Base-by-base conservation (phyloP, 805 yeast species). In the Barnettozyma salicaria region DNA sequence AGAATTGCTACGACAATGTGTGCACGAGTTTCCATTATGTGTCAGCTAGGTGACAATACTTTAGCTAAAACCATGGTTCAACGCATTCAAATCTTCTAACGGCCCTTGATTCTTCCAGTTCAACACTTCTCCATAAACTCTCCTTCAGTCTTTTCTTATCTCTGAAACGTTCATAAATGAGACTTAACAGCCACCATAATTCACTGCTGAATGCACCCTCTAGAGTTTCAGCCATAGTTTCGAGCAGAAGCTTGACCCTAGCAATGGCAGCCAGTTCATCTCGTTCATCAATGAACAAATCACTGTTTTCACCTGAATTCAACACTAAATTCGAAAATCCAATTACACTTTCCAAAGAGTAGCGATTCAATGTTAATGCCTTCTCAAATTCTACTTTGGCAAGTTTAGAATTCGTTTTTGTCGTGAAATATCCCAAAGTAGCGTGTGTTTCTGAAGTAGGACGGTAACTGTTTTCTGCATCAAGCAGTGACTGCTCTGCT, bases 401-500 rank as follows among this genome's bases (percentile, higher is more conserved):
- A 24, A 60, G 64, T 48, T 50, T 43, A n/a, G 53, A 55, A 29
- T 56, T 52, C 4, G 37, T 20, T 10, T 40, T 32, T 24, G 68
- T 53, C 35, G 68, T 70, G 19, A 70, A 54, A 18, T 66, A 48
- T 16, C 63, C 64, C 13, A 70, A 55, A 4, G 70, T 61, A 6
- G 76, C 67, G 36, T 63, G 71, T 0, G 81, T 74, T 35, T 64
- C 67, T 20, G 65, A 59, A 25, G 68, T 72, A 10, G 74, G 68
- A 23, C 64, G 63, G 35, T 51, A 60, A 3, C 69, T 64, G 2
- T 65, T 58, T 40, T 73, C 80, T 1, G 94, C 86, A 56, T 87
- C 96, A 7, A 70, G 67, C 5, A 87, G 68, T 32, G 95, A 80
- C 40, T 72, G 77, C 48, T 77, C 78, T 1, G 89, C 76, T 36